Evolutionary conservation across 176 grass and related monocot species (phyloP).

Genomic region (Zoysia japonica): DNA sequence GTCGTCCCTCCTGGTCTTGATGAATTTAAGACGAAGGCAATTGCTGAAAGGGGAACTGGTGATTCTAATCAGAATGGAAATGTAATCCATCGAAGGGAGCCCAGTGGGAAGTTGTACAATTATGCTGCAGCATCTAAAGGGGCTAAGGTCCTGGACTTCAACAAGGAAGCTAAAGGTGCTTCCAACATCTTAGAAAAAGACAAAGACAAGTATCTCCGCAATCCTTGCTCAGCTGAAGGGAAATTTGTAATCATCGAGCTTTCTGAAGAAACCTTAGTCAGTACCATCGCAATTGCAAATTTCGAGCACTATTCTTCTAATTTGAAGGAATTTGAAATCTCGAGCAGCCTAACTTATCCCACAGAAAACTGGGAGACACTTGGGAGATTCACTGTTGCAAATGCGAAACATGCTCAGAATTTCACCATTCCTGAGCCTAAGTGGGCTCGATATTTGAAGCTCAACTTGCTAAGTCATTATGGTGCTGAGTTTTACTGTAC

Average conservation of each 20-base stretch:
- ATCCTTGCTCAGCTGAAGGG: constrained; percentile 90
- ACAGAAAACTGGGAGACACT: constrained; percentile 80
- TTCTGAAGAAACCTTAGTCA: constrained; percentile 97
- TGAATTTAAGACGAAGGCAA: constrained; percentile 86
- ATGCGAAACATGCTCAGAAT: constrained; percentile 71
- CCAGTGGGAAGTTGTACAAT: constrained; percentile 89
- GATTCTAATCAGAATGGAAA: constrained; percentile 50
- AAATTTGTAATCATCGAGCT: constrained; percentile 92
- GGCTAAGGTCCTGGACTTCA: constrained; percentile 79
- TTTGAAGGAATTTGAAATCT: constrained; percentile 79
- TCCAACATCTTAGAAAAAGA: constrained; percentile 95
- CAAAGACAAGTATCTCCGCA: constrained; percentile 91
- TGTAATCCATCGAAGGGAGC: constrained; percentile 83
- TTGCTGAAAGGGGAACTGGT: constrained; percentile 57
- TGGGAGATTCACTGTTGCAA: constrained; percentile 72
- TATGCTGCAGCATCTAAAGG: constrained; percentile 86
- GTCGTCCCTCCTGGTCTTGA: constrained; percentile 66
- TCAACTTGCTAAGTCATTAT: constrained; percentile 88
- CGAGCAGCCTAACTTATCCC: constrained; percentile 80
- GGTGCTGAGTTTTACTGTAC: constrained; percentile 96
- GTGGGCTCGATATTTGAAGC: constrained; percentile 88
- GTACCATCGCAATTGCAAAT: constrained; percentile 82
- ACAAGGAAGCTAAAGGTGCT: constrained; percentile 97
- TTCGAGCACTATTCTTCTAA: constrained; percentile 97
- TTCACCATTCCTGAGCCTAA: constrained; percentile 74